Base-by-base conservation (phyloP, 2,329 filamentous ascomycete species). In the Microdochium trichocladiopsis region DNA sequence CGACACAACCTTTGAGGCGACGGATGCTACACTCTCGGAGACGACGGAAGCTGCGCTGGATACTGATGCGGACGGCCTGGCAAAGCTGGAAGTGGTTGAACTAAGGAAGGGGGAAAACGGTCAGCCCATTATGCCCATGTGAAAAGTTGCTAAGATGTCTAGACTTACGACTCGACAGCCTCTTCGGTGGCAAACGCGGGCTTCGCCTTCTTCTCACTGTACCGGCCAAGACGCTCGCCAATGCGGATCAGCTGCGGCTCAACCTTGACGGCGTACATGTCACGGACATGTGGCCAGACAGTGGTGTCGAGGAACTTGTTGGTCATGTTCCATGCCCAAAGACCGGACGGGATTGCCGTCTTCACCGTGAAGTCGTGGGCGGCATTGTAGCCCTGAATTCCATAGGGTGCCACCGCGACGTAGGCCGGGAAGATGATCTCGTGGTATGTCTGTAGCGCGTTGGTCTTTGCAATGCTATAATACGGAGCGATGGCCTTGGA, bases 171-270 rank as follows among this genome's bases (percentile, higher is more conserved):
- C 45, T 57, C 58, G n/a, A 45, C 18, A 48, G 50, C 52, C 53
- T 69, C 71, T 47, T 72, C 71, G 48, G 56, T 48, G 25, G 14
- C 23, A 25, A 28, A 5, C 3, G 55, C 52, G 10, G 65, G 52
- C 59, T 71, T 73, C 28, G 61, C 58, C 53, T 69, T 73, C 53
- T 61, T 63, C 21, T 80, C 78, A 57, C 77, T 84, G 69, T 91
- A 89, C 48, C 87, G 78, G 41, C 91, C 92, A 11, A 99, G 79
- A 47, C 92, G 85, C 72, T 96, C 88, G 12, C 90, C 89, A 62
- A 99, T 97, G 61, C 91, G 90, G 52, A 93, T 82, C 14, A 99
- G 78, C 69, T 99, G 95, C 14, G 95, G 95, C 71, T 97, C 92
- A 3, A 99, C 92, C 61, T 95, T 96, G 63, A 96, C 86, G 11